Percentiles rank a stretch among this genome's conserved stretches.
phyloP scores from a whole-genome alignment of 495 filamentous ascomycete genomes.

The Penicillium turbatum region DNA sequence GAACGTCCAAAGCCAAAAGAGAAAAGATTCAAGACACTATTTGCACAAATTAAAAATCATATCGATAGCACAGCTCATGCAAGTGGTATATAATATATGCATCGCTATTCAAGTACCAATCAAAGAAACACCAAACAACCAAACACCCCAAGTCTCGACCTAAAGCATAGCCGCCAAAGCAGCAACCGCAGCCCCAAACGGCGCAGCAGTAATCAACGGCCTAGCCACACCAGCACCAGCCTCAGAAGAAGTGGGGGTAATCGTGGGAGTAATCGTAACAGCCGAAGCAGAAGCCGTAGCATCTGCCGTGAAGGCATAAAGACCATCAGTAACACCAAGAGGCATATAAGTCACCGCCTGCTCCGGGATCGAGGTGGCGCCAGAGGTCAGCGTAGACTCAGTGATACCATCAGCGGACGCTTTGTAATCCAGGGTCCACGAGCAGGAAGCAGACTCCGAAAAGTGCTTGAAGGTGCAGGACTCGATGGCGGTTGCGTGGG shows the following conservation, averaged over 20 bases:
- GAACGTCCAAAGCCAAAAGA: too few species aligned
- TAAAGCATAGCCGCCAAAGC: slow-evolving; percentile 5
- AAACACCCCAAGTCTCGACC: background rate
- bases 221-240: slow-evolving; percentile 3
- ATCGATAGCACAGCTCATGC: background rate
- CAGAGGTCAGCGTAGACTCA: slow-evolving; percentile 1
- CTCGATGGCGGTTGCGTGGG: background rate
- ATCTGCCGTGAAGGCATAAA: slow-evolving; percentile 1
- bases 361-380: background rate
- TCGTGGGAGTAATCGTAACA: slow-evolving; percentile 6
- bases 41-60: background rate
- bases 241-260: slow-evolving; percentile 4
- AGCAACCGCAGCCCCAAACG: slow-evolving; percentile 11
- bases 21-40: background rate
- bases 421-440: background rate
- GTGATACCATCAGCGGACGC: background rate
- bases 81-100: background rate
- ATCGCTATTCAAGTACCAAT: background rate
- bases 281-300: slow-evolving; percentile 1
- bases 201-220: slow-evolving; percentile 18
- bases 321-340: slow-evolving; percentile 12
- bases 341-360: background rate
- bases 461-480: slow-evolving; percentile 12
- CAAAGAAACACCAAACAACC: background rate
- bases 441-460: slow-evolving; percentile 13